Evolutionary conservation across 306 rosid species (phyloP).

Genomic region (Prunus kanzakura): DNA sequence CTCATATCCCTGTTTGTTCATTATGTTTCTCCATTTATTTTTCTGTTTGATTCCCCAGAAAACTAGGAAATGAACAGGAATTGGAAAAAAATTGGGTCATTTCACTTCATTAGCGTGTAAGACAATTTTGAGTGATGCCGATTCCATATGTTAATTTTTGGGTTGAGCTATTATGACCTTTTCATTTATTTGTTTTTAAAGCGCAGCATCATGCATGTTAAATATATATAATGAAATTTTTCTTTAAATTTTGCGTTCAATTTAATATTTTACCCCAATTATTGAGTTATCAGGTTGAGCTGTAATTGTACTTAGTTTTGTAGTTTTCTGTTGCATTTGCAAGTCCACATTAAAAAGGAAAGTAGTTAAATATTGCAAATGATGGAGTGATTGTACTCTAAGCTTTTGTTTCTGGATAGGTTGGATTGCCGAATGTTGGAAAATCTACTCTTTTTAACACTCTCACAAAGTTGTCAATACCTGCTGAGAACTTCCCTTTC

Average conservation of each 20-base stretch:
- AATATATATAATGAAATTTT: background rate
- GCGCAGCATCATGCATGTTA: background rate
- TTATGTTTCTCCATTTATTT: background rate
- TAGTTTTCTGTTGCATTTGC: background rate
- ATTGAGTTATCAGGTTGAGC: background rate
- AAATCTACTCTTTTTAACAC: slow-evolving; percentile 96
- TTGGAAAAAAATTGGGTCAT: background rate
- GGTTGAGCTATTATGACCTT: background rate
- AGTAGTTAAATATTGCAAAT: background rate
- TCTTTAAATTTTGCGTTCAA: background rate
- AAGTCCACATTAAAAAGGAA: background rate
- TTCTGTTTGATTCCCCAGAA: background rate
- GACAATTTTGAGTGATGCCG: background rate
- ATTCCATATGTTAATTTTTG: background rate
- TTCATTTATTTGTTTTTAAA: background rate
- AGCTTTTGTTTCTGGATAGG: slow-evolving; percentile 45
- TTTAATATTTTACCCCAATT: background rate
- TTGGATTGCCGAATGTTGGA: slow-evolving; percentile 99
- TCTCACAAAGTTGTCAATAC: slow-evolving; percentile 81
- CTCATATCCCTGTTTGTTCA: background rate
- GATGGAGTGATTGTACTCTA: background rate
- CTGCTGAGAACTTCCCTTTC: slow-evolving; percentile 98
- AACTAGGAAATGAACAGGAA: background rate
- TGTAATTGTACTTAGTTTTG: background rate
- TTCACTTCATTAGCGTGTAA: background rate